These are phyloP conservation scores for Wickerhamomyces chaumierensis DNA, from an alignment of 805 yeast genomes.

Conservation along the genomic window DNA sequence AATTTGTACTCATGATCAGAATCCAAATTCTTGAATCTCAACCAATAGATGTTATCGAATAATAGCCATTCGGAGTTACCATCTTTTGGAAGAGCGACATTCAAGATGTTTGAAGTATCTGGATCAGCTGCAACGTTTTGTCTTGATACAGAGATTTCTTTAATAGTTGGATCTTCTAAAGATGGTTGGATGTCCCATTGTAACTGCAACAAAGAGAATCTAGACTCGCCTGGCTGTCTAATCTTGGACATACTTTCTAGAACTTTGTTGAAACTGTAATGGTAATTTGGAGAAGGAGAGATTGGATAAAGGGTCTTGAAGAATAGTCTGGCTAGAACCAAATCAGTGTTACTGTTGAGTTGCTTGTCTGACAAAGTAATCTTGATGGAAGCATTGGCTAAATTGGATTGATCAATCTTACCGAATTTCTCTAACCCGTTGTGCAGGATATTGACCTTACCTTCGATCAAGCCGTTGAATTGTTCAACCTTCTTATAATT, in stretches of 20 bases:
- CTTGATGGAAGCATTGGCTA: slow-evolving; percentile 3
- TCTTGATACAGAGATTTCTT: background rate
- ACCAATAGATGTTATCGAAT: slow-evolving; percentile 32
- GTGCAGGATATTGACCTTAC: slow-evolving; percentile 5
- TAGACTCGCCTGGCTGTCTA: background rate
- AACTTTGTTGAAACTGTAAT: slow-evolving; percentile 14
- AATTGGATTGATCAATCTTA: background rate
- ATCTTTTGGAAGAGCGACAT: background rate
- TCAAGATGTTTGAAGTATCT: background rate
- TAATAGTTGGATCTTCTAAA: slow-evolving; percentile 7
- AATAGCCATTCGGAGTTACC: slow-evolving; percentile 22
- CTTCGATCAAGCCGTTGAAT: slow-evolving; percentile 12
- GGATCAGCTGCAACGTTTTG: background rate
- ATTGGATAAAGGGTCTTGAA: slow-evolving; percentile 18
- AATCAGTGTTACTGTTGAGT: slow-evolving; percentile 8
- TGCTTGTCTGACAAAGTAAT: slow-evolving; percentile 12
- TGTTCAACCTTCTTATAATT: slow-evolving; percentile 12
- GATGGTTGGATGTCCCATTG: slow-evolving; percentile 11
- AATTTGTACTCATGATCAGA: slow-evolving; percentile 5
- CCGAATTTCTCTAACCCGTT: background rate
- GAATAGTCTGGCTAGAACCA: slow-evolving; percentile 15
- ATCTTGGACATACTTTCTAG: slow-evolving; percentile 5
- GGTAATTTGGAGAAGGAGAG: slow-evolving; percentile 18
- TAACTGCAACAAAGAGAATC: slow-evolving; percentile 14
- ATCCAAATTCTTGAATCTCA: slow-evolving; percentile 11